These are phyloP conservation scores for Nemania serpens DNA, from an alignment of 2,329 filamentous ascomycete genomes.

Conservation along the genomic window DNA sequence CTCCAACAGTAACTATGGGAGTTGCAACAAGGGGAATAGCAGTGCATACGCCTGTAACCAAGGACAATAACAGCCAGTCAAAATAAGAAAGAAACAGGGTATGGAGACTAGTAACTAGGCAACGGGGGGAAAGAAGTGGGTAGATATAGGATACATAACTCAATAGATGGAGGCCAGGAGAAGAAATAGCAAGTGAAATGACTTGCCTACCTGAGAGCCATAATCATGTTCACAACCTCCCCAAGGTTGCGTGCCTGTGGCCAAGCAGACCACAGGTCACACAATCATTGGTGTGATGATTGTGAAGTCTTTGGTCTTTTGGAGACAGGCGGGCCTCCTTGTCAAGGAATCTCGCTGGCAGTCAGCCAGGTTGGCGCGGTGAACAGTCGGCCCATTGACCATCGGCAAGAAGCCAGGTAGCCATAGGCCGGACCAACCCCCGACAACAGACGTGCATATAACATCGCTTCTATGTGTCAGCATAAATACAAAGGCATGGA, in stretches of 20 bases:
- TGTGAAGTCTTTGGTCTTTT: neutral
- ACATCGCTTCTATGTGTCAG: neutral
- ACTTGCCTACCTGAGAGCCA: neutral
- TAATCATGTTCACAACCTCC: too few species aligned
- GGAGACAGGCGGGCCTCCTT: too few species aligned
- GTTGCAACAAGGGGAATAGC: too few species aligned
- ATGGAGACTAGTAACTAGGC: too few species aligned
- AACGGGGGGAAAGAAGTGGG: neutral
- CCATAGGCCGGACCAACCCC: too few species aligned
- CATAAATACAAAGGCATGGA: too few species aligned
- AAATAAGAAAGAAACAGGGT: too few species aligned
- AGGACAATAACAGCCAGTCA: neutral
- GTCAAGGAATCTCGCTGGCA: neutral
- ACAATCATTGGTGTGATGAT: too few species aligned
- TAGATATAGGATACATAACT: neutral
- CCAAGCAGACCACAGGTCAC: neutral
- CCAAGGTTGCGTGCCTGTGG: too few species aligned
- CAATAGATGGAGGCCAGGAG: neutral
- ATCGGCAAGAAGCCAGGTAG: too few species aligned
- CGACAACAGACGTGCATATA: neutral
- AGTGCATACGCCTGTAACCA: too few species aligned
- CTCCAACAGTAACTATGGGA: neutral
- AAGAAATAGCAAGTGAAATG: neutral
- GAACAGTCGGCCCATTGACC: too few species aligned
- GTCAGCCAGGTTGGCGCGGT: neutral